Evolutionary conservation across 495 filamentous ascomycete species (phyloP).

Genomic region (Niebla homalea): DNA sequence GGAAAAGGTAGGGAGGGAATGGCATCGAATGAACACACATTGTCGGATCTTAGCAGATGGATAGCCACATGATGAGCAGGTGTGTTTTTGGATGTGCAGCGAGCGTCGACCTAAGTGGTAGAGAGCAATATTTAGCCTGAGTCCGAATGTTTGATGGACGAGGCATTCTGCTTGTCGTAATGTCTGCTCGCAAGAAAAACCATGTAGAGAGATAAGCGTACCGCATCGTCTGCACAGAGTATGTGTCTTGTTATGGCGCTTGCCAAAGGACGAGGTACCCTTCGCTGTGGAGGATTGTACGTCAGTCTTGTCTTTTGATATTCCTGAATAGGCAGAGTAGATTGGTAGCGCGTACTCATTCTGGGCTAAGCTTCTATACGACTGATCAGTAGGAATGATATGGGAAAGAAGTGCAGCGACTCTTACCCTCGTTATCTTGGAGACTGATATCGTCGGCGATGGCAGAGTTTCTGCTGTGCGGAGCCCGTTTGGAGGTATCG

Average conservation of each 20-base stretch:
- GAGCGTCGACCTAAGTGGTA: slow-evolving; percentile 64
- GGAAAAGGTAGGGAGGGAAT: neutral
- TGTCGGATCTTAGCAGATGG: slow-evolving; percentile 91
- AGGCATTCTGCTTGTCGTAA: neutral
- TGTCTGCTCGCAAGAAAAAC: neutral
- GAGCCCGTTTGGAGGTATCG: too few species aligned
- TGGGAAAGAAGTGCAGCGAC: too few species aligned
- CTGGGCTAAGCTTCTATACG: slow-evolving; percentile 41
- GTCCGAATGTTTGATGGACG: neutral
- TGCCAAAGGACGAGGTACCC: slow-evolving; percentile 95
- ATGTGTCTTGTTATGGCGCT: slow-evolving; percentile 99
- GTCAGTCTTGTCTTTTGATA: neutral
- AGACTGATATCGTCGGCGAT: too few species aligned
- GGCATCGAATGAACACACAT: slow-evolving; percentile 53
- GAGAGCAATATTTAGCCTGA: neutral
- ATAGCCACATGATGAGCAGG: slow-evolving; percentile 94
- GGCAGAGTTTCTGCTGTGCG: too few species aligned
- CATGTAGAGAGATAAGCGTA: slow-evolving; percentile 37
- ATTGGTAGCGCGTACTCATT: slow-evolving; percentile 44
- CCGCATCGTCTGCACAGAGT: slow-evolving; percentile 98
- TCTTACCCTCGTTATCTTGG: too few species aligned
- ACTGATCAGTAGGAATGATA: too few species aligned
- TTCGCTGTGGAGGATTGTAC: slow-evolving; percentile 43
- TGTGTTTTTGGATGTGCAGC: slow-evolving; percentile 98
- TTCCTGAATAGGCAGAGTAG: neutral